phyloP scores from a whole-genome alignment of 768 basidiomycete genomes.

The Hortiboletus flavorubellus region DNA sequence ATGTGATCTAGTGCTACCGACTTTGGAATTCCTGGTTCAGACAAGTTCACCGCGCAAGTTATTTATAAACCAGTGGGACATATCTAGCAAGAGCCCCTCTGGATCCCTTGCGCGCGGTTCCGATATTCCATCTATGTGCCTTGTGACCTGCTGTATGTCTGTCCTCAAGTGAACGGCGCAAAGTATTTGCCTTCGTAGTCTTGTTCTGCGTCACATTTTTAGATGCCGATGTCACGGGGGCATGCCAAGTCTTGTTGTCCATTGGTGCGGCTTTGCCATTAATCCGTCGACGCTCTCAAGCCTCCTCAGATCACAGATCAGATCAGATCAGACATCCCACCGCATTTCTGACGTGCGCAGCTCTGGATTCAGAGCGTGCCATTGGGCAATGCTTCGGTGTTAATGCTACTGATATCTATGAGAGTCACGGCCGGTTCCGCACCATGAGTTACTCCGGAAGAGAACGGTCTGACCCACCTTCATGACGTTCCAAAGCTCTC shows the following conservation, averaged over 20 bases:
- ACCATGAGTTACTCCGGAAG: background rate
- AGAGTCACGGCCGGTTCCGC: background rate
- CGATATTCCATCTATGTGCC: background rate
- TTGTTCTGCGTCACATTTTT: background rate
- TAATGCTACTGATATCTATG: background rate
- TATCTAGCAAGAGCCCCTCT: background rate
- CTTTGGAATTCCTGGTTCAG: background rate
- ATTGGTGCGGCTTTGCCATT: background rate
- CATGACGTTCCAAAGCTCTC: background rate
- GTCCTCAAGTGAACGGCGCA: slow-evolving; percentile 7
- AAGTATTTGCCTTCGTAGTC: background rate
- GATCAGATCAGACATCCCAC: background rate
- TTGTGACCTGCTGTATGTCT: slow-evolving; percentile 2
- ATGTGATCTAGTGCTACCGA: background rate
- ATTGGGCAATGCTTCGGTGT: background rate
- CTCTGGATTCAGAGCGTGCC: background rate
- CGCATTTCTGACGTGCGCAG: background rate
- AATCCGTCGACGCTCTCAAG: background rate
- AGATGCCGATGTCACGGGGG: background rate
- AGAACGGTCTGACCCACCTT: background rate
- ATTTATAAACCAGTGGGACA: background rate
- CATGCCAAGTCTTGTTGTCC: too few species aligned
- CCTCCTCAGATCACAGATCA: too few species aligned
- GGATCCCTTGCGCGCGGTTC: background rate
- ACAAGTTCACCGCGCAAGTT: background rate